phyloP scores from a whole-genome alignment of 352 stramenopile genomes.

The Halophytophthora polymorphica region DNA sequence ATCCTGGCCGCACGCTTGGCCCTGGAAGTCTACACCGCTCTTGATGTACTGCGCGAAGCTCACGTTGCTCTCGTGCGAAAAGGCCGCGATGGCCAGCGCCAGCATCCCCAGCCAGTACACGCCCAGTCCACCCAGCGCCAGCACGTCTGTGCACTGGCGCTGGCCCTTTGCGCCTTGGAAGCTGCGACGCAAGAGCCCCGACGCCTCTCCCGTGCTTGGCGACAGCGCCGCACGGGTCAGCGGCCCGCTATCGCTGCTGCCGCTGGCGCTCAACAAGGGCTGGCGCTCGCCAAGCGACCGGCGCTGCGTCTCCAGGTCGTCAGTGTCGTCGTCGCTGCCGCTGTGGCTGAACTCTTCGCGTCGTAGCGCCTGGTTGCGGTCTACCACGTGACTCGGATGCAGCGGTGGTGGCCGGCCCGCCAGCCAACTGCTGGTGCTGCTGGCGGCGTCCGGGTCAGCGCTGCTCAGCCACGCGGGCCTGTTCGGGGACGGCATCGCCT shows the following conservation, averaged over 20 bases:
- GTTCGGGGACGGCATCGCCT: conserved; percentile 4
- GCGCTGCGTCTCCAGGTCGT: conserved; percentile 10
- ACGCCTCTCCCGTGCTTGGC: conserved; percentile 40
- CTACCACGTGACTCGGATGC: conserved; percentile 5
- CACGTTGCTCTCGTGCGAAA: conserved; percentile 62
- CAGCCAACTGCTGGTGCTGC: conserved; percentile 9
- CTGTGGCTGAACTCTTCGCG: conserved; percentile 21
- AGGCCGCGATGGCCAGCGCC: conserved; percentile 57
- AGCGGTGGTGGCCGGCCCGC: conserved; percentile 3
- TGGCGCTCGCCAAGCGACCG: conserved; percentile 33
- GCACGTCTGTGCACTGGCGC: conserved; percentile 54
- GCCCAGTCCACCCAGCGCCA: conserved; percentile 49
- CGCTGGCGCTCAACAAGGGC: conserved; percentile 29
- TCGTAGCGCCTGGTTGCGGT: neutral
- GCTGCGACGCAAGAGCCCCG: conserved; percentile 33
- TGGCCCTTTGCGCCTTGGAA: conserved; percentile 39
- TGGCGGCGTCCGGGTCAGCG: conserved; percentile 1
- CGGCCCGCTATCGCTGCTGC: conserved; percentile 2
- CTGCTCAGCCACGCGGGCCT: conserved; percentile 13
- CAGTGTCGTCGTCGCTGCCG: conserved; percentile 14
- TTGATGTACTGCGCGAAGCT: conserved; percentile 77
- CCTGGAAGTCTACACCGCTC: conserved; percentile 74
- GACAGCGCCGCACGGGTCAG: conserved; percentile 42
- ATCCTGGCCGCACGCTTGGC: conserved; percentile 41
- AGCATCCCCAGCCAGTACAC: conserved; percentile 81